A percentile compares a stretch with the other conserved stretches of the same genome.
These are phyloP conservation scores for Endoconidiophora laricicola DNA, from an alignment of 2,329 filamentous ascomycete species.

Conservation along the genomic window DNA sequence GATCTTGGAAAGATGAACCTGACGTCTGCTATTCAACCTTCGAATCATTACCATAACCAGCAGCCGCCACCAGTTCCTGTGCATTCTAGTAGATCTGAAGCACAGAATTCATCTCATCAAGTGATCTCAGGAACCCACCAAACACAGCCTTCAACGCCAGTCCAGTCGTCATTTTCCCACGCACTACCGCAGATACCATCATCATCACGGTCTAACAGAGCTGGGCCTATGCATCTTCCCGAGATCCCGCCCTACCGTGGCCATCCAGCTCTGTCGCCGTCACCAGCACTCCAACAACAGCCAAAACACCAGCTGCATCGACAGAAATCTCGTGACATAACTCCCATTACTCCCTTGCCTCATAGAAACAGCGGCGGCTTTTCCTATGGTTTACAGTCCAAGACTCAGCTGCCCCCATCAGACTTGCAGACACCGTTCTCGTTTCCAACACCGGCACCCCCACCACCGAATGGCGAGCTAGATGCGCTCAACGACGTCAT, in stretches of 20 bases:
- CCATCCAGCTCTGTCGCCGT: conserved; percentile 17
- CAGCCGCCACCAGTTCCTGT: conserved; percentile 9
- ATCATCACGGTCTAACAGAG: conserved; percentile 24
- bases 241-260: conserved; percentile 41
- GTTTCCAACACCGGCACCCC: conserved; percentile 40
- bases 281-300: conserved; percentile 14
- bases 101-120: neutral
- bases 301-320: conserved; percentile 11
- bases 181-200: conserved; percentile 15
- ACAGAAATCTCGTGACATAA: conserved; percentile 15
- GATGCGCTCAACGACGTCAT: conserved; percentile 85
- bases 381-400: conserved; percentile 17
- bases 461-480: conserved; percentile 49
- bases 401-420: conserved; percentile 20
- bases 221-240: conserved; percentile 28
- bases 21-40: conserved; percentile 20
- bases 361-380: conserved; percentile 1
- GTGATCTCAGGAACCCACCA: neutral
- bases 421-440: conserved; percentile 27
- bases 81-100: conserved; percentile 6
- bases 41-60: conserved; percentile 8
- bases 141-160: neutral
- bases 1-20: conserved; percentile 44
- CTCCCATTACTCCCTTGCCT: conserved; percentile 10
- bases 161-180: neutral